These are phyloP conservation scores for Rhizoclosmatium sp. DNA, from an alignment of 192 early-diverging fungal genomes.

Conservation along the genomic window DNA sequence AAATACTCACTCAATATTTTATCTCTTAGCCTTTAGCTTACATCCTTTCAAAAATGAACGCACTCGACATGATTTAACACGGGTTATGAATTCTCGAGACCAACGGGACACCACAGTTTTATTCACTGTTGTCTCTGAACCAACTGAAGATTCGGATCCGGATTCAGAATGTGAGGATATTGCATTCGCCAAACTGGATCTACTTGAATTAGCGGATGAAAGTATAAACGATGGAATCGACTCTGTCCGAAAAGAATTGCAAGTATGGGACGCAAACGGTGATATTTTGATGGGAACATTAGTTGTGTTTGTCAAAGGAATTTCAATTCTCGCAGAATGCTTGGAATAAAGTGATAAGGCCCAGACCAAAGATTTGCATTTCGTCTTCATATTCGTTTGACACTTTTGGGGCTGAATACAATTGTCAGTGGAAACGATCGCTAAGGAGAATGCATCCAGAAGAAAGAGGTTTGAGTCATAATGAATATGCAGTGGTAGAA, in stretches of 20 bases:
- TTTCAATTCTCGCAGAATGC: constrained; percentile 23
- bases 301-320: constrained; percentile 3
- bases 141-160: constrained; percentile 17
- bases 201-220: constrained; percentile 12
- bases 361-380: no score
- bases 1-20: neutral
- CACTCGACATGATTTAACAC: neutral
- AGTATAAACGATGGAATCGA: neutral
- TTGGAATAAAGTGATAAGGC: neutral
- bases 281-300: constrained; percentile 37
- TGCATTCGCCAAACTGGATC: constrained; percentile 25
- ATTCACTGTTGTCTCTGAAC: constrained; percentile 38
- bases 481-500: no score
- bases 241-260: constrained; percentile 9
- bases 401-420: no score
- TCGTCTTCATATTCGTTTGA: no score
- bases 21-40: constrained; percentile 14
- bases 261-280: constrained; percentile 33
- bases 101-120: constrained; percentile 13
- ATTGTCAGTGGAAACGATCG: no score
- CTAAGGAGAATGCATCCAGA: no score
- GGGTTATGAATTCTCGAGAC: constrained; percentile 11
- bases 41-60: constrained; percentile 35
- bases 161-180: constrained; percentile 37
- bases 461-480: no score